Conservation (phyloP, 2,329 filamentous ascomycete species). For the Diplodia corticola region DNA sequence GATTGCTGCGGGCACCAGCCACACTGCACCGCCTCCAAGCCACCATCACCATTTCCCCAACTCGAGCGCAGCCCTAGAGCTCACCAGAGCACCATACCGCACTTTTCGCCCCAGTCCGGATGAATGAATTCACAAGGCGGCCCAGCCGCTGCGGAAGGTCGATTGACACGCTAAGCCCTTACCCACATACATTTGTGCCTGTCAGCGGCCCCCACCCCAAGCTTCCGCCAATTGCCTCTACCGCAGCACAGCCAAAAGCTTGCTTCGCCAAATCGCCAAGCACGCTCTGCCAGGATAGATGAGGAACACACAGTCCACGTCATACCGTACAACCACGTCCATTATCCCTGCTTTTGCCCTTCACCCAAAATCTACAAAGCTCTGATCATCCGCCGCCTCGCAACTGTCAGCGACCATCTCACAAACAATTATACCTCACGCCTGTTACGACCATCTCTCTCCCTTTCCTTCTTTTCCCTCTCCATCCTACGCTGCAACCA, state of each 20-base stretch:
- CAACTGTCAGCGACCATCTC: no score
- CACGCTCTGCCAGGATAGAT: not conserved
- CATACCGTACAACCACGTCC: no score
- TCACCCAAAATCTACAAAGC: no score
- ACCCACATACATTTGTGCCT: not conserved
- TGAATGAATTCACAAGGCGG: no score
- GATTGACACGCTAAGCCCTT: not conserved
- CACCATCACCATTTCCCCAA: not conserved
- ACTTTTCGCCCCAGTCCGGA: no score
- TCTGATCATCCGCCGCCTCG: no score
- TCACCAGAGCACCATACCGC: not conserved
- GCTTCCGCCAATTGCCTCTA: not conserved
- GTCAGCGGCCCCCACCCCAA: not conserved
- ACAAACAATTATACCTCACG: no score
- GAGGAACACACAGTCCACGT: not conserved
- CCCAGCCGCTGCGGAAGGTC: no score
- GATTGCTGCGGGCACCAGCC: not conserved
- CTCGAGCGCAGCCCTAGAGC: not conserved
- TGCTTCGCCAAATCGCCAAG: constrained; percentile 11
- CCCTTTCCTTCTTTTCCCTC: no score
- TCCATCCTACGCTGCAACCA: no score
- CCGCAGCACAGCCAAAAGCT: not conserved
- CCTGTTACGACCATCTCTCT: no score
- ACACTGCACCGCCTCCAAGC: not conserved
- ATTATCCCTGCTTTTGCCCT: no score